phyloP scores from a whole-genome alignment of 495 filamentous ascomycete genomes.

The Delitschia confertaspora region DNA sequence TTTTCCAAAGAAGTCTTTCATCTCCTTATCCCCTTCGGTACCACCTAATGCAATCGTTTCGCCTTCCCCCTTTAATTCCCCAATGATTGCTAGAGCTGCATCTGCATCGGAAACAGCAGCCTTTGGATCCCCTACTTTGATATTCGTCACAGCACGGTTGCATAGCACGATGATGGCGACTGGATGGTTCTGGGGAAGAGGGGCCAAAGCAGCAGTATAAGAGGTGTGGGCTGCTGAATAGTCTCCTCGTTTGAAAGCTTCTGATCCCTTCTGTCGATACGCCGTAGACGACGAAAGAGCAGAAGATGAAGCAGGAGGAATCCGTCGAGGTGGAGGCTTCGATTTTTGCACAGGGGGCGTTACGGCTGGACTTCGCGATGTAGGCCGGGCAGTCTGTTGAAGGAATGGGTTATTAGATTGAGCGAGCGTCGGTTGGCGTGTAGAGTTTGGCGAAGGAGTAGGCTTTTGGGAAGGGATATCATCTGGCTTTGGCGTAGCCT shows the following conservation, averaged over 20 bases:
- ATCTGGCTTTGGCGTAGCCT: slow-evolving; percentile 31
- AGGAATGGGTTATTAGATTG: slow-evolving; percentile 26
- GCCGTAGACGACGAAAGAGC: slow-evolving; percentile 63
- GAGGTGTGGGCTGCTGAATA: slow-evolving; percentile 74
- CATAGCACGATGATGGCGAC: slow-evolving; percentile 76
- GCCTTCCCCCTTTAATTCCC: slow-evolving; percentile 62
- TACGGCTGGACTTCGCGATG: slow-evolving; percentile 15
- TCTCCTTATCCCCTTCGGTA: slow-evolving; percentile 62
- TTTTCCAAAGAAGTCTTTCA: slow-evolving; percentile 88
- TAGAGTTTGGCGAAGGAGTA: slow-evolving; percentile 24
- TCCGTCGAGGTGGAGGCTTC: slow-evolving; percentile 49
- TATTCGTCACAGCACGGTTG: slow-evolving; percentile 80
- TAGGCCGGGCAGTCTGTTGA: slow-evolving; percentile 11
- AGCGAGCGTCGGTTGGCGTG: slow-evolving; percentile 17
- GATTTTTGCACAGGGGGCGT: slow-evolving; percentile 31
- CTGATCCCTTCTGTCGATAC: slow-evolving; percentile 69
- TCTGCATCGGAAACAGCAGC: slow-evolving; percentile 77
- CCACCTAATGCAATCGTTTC: slow-evolving; percentile 66
- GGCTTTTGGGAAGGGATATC: slow-evolving; percentile 4
- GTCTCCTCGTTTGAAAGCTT: slow-evolving; percentile 88
- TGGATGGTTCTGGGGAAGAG: slow-evolving; percentile 72
- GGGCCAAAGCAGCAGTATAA: slow-evolving; percentile 66
- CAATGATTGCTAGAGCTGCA: slow-evolving; percentile 68
- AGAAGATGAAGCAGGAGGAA: slow-evolving; percentile 58
- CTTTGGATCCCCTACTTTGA: slow-evolving; percentile 86